Conservation (phyloP, 1,284 basidiomycete genomes). For the Ganoderma boninense region DNA sequence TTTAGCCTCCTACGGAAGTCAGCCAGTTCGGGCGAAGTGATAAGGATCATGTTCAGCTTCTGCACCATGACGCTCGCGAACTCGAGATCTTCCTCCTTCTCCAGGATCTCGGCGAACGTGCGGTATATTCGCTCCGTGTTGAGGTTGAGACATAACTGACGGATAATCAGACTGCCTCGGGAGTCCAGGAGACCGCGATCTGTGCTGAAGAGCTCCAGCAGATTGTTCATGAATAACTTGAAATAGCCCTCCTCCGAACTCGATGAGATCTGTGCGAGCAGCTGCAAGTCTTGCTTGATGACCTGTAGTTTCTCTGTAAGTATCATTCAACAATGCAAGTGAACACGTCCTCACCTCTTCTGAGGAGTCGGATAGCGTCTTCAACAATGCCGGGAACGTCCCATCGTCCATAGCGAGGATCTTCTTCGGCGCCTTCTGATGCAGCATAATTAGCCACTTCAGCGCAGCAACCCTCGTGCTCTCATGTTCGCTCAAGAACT, state of each 20-base stretch:
- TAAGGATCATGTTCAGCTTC: slow-evolving; percentile 96
- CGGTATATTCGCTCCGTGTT: slow-evolving; percentile 97
- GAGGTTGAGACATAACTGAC: slow-evolving; percentile 93
- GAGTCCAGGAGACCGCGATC: slow-evolving; percentile 92
- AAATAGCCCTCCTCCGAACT: slow-evolving; percentile 96
- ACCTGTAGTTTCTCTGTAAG: slow-evolving; percentile 59
- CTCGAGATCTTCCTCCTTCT: slow-evolving; percentile 98
- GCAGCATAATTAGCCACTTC: slow-evolving; percentile 99
- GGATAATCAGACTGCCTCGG: slow-evolving; percentile 94
- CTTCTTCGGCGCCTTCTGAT: slow-evolving; percentile 97
- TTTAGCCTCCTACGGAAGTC: slow-evolving; percentile 95
- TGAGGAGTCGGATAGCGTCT: slow-evolving; percentile 95
- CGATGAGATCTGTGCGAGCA: slow-evolving; percentile 96
- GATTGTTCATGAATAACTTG: slow-evolving; percentile 94
- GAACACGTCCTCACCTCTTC: slow-evolving; percentile 73
- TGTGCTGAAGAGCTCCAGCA: slow-evolving; percentile 95
- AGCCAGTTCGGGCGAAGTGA: slow-evolving; percentile 94
- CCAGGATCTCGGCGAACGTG: slow-evolving; percentile 95
- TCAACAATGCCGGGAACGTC: slow-evolving; percentile 94
- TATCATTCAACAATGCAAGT: not conserved
- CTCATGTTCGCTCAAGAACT: slow-evolving; percentile 96
- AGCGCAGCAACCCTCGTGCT: slow-evolving; percentile 95
- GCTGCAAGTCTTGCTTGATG: slow-evolving; percentile 94
- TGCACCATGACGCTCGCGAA: slow-evolving; percentile 98
- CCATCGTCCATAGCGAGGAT: slow-evolving; percentile 97